These are phyloP conservation scores for Ramaria sp. DNA, from an alignment of 768 basidiomycete species.

Conservation along the genomic window DNA sequence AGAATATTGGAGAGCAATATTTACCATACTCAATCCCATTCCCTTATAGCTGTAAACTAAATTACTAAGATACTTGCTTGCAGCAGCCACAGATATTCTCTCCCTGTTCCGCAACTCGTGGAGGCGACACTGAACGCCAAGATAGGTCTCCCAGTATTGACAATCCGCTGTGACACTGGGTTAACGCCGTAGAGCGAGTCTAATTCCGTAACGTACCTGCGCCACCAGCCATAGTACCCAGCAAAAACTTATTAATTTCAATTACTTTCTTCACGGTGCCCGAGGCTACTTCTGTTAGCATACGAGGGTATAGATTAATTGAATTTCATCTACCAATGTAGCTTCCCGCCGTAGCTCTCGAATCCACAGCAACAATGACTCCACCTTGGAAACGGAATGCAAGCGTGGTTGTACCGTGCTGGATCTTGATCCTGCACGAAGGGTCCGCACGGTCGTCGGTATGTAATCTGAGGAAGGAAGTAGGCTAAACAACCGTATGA, in stretches of 20 bases:
- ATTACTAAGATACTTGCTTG: constrained; percentile 94
- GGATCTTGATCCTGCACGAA: constrained; percentile 92
- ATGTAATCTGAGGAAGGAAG: constrained; percentile 82
- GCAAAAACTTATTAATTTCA: constrained; percentile 95
- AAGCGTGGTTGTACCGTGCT: constrained; percentile 96
- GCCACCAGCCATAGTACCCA: constrained; percentile 99
- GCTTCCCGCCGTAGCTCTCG: constrained; percentile 91
- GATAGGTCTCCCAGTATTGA: constrained; percentile 98
- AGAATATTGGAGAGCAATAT: constrained; percentile 16
- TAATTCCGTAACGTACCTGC: constrained; percentile 48
- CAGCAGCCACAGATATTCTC: constrained; percentile 98
- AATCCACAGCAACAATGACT: constrained; percentile 99
- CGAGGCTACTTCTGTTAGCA: constrained; percentile 46
- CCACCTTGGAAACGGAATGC: constrained; percentile 96
- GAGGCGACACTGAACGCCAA: constrained; percentile 93
- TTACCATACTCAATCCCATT: constrained; percentile 98
- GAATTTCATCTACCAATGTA: constrained; percentile 66
- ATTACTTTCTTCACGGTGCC: constrained; percentile 99
- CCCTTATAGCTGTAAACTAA: constrained; percentile 98
- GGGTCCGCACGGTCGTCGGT: constrained; percentile 95
- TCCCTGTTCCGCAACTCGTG: constrained; percentile 95
- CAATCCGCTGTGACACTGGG: constrained; percentile 58
- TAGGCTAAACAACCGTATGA: constrained; percentile 44
- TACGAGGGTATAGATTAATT: background rate
- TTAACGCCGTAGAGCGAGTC: background rate